These are phyloP conservation scores for Pueraria montana DNA, from an alignment of 306 rosid genomes.

Conservation along the genomic window DNA sequence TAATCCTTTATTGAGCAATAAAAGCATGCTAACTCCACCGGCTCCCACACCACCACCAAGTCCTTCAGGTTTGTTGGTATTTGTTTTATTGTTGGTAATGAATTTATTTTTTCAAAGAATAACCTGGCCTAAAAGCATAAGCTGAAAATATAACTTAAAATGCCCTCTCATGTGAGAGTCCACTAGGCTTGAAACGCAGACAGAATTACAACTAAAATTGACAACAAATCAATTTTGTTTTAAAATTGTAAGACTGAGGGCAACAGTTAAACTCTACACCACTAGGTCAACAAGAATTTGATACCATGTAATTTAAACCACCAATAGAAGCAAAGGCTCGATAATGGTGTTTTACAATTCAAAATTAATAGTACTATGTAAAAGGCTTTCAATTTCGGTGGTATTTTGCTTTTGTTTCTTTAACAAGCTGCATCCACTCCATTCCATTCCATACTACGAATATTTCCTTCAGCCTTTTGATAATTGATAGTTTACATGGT, in stretches of 20 bases:
- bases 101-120: slow-evolving; percentile 34
- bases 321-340: neutral
- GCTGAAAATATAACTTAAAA: neutral
- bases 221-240: neutral
- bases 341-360: neutral
- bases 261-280: neutral
- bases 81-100: neutral
- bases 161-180: neutral
- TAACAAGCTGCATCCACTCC: slow-evolving; percentile 17
- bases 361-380: neutral
- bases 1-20: slow-evolving; percentile 41
- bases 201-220: slow-evolving; percentile 6
- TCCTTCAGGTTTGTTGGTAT: slow-evolving; percentile 57
- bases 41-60: slow-evolving; percentile 35
- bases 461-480: slow-evolving; percentile 14
- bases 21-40: slow-evolving; percentile 47
- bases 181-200: neutral
- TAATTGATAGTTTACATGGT: neutral
- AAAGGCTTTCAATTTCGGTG: slow-evolving; percentile 11
- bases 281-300: neutral
- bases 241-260: slow-evolving; percentile 1
- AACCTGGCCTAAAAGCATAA: slow-evolving; percentile 9
- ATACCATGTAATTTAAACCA: slow-evolving; percentile 23
- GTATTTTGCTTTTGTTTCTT: slow-evolving; percentile 10
- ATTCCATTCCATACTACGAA: neutral